phyloP scores from a whole-genome alignment of 345 rosid genomes.

The Brassica nigra region DNA sequence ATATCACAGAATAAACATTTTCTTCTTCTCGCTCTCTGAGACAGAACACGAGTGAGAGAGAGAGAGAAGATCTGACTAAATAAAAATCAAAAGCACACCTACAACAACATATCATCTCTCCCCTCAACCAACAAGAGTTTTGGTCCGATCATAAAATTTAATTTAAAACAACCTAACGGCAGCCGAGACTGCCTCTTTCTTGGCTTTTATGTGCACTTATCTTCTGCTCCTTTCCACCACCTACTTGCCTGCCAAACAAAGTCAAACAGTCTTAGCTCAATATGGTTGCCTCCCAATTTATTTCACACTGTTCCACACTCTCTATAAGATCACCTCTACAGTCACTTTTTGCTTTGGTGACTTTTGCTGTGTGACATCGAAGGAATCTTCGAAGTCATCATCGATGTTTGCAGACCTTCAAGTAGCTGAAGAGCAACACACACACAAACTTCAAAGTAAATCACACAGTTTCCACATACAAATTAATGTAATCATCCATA shows the following conservation, averaged over 20 bases:
- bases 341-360: conserved; percentile 52
- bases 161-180: conserved; percentile 17
- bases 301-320: background rate
- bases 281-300: background rate
- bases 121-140: conserved; percentile 18
- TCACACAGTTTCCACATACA: background rate
- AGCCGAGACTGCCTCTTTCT: conserved; percentile 24
- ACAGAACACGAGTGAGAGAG: background rate
- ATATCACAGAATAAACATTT: conserved; percentile 47
- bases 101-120: conserved; percentile 23
- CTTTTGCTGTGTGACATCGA: conserved; percentile 66
- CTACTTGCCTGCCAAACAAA: conserved; percentile 57
- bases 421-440: conserved; percentile 57
- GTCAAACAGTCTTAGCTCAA: conserved; percentile 14
- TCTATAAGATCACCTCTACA: conserved; percentile 44
- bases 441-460: background rate
- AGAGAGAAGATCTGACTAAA: background rate
- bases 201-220: conserved; percentile 29
- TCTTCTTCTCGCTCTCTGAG: conserved; percentile 55
- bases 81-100: conserved; percentile 21
- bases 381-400: conserved; percentile 77
- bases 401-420: conserved; percentile 92
- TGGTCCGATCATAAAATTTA: background rate
- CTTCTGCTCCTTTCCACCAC: conserved; percentile 37
- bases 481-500: background rate